phyloP scores from a whole-genome alignment of 345 rosid genomes.

The Citropsis articulata region DNA sequence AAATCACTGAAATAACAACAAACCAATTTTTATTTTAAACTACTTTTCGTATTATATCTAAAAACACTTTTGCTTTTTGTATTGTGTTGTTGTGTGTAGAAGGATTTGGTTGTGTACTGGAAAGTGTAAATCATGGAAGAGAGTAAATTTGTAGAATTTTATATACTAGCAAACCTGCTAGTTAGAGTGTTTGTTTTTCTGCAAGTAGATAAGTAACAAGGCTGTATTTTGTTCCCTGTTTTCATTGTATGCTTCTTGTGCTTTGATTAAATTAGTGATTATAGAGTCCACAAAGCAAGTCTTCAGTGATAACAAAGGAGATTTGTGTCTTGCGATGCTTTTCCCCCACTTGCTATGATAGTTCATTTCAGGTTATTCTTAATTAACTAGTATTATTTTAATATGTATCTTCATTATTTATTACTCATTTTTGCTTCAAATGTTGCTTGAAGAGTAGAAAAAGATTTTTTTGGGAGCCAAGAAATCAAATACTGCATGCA shows the following conservation, averaged over 20 bases:
- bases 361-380: too few species aligned
- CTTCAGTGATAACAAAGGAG: constrained; percentile 57
- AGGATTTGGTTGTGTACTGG: background rate
- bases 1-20: background rate
- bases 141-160: background rate
- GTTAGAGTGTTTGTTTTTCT: background rate
- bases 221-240: background rate
- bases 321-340: constrained; percentile 76
- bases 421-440: background rate
- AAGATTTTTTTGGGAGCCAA: constrained; percentile 64
- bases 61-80: background rate
- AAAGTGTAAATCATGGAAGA: background rate
- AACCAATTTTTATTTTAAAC: background rate
- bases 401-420: background rate
- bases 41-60: background rate
- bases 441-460: constrained; percentile 85
- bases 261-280: constrained; percentile 49
- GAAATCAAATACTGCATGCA: constrained; percentile 81
- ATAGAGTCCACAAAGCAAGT: constrained; percentile 72
- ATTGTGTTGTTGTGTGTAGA: background rate
- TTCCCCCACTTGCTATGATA: constrained; percentile 59
- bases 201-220: background rate
- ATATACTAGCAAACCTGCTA: constrained; percentile 1
- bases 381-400: background rate
- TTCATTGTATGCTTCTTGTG: constrained; percentile 12